These are phyloP conservation scores for Pseudogymnoascus sp. DNA, from an alignment of 2,329 filamentous ascomycete species.

Conservation along the genomic window DNA sequence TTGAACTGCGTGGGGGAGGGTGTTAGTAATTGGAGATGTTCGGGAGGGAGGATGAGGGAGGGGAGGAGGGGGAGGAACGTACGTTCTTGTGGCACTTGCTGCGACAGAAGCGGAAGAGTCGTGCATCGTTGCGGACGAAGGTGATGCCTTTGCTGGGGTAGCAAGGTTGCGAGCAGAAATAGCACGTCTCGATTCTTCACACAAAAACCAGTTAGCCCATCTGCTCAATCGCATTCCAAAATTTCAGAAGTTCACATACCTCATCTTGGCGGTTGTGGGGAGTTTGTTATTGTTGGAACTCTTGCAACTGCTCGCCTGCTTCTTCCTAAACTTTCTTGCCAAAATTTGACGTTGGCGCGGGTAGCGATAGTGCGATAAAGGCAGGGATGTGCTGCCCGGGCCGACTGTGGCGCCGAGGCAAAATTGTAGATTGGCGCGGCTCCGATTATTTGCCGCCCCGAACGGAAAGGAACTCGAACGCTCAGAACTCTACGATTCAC, in stretches of 20 bases:
- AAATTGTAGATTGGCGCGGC: neutral
- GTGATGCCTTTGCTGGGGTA: constrained; percentile 54
- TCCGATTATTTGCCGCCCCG: neutral
- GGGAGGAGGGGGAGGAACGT: constrained; percentile 18
- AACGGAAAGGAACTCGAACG: neutral
- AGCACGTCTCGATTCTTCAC: constrained; percentile 52
- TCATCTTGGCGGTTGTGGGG: constrained; percentile 20
- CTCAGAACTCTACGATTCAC: neutral
- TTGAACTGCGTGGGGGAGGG: constrained; percentile 58
- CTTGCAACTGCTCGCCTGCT: neutral
- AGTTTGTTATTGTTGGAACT: neutral
- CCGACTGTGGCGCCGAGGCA: neutral
- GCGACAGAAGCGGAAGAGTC: constrained; percentile 49
- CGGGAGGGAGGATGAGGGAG: no score
- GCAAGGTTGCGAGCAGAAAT: constrained; percentile 61
- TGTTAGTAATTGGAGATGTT: neutral
- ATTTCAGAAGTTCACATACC: constrained; percentile 12
- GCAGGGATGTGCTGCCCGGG: neutral
- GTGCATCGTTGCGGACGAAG: constrained; percentile 31
- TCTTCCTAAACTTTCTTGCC: constrained; percentile 10
- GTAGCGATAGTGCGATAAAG: constrained; percentile 3
- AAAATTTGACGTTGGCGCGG: constrained; percentile 18
- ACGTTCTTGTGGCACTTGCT: constrained; percentile 51
- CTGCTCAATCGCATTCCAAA: constrained; percentile 11
- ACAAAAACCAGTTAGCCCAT: constrained; percentile 13